Conservation (phyloP, 306 rosid genomes). For the Erythrophleum fordii region DNA sequence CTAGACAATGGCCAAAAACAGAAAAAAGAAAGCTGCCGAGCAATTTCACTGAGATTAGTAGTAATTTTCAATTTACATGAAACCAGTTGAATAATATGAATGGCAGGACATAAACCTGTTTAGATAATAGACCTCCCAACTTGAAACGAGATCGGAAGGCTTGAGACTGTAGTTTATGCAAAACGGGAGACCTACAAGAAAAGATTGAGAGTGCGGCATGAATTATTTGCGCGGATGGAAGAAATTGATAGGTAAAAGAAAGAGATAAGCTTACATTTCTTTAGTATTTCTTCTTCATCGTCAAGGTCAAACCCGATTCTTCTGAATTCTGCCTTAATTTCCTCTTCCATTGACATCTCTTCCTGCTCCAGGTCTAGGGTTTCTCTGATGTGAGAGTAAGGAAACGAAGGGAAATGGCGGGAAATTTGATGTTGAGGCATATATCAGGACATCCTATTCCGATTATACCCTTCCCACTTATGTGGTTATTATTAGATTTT, state of each 20-base stretch:
- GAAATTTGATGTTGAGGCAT: conserved; percentile 42
- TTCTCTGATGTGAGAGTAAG: conserved; percentile 38
- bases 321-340: conserved; percentile 71
- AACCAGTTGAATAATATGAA: background rate
- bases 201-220: conserved; percentile 12
- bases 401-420: conserved; percentile 57
- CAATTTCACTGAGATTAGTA: background rate
- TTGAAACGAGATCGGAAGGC: conserved; percentile 81
- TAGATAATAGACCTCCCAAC: conserved; percentile 92
- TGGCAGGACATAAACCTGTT: conserved; percentile 62
- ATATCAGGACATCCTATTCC: background rate
- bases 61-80: background rate
- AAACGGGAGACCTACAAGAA: conserved; percentile 63
- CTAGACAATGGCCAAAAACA: background rate
- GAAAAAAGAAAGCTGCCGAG: background rate
- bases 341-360: conserved; percentile 70
- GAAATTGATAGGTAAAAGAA: conserved; percentile 7
- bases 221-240: background rate
- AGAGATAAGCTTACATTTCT: conserved; percentile 60
- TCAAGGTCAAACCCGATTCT: conserved; percentile 59
- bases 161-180: conserved; percentile 75
- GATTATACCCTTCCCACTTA: conserved; percentile 18
- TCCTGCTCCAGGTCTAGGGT: conserved; percentile 58
- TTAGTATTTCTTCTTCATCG: conserved; percentile 72
- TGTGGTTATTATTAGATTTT: no score